Evolutionary conservation across 148 eudicot genomes (phyloP).

Genomic region (Oxyria digyna): DNA sequence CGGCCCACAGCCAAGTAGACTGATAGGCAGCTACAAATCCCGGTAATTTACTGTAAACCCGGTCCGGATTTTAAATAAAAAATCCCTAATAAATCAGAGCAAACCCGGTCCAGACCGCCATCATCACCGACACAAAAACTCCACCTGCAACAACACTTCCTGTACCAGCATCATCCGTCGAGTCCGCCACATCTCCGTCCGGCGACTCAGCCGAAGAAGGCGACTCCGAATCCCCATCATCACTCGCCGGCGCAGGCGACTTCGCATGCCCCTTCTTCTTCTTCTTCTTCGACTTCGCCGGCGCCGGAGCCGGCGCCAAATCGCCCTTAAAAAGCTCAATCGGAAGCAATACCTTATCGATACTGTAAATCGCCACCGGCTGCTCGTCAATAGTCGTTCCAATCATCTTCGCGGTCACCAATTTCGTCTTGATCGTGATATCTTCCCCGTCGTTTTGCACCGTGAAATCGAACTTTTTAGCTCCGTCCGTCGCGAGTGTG

Average conservation of each 20-base stretch:
- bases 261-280: constrained; percentile 35
- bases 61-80: not conserved
- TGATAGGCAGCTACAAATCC: not conserved
- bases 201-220: constrained; percentile 28
- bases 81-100: constrained; percentile 22
- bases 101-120: constrained; percentile 26
- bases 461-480: constrained; percentile 42
- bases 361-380: constrained; percentile 50
- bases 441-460: constrained; percentile 77
- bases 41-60: constrained; percentile 3
- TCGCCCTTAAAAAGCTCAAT: constrained; percentile 54
- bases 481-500: constrained; percentile 87
- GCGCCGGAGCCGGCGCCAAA: constrained; percentile 58
- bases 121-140: constrained; percentile 23
- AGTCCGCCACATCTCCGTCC: constrained; percentile 38
- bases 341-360: constrained; percentile 68
- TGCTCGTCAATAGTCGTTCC: constrained; percentile 62
- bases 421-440: constrained; percentile 52
- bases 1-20: not conserved
- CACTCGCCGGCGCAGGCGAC: constrained; percentile 31
- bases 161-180: constrained; percentile 23
- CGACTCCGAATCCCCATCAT: constrained; percentile 15
- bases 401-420: constrained; percentile 47
- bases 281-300: constrained; percentile 31
- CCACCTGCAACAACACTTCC: constrained; percentile 17